Evolutionary conservation across 345 rosid species (phyloP).

Genomic region (Eucalyptus victrix): DNA sequence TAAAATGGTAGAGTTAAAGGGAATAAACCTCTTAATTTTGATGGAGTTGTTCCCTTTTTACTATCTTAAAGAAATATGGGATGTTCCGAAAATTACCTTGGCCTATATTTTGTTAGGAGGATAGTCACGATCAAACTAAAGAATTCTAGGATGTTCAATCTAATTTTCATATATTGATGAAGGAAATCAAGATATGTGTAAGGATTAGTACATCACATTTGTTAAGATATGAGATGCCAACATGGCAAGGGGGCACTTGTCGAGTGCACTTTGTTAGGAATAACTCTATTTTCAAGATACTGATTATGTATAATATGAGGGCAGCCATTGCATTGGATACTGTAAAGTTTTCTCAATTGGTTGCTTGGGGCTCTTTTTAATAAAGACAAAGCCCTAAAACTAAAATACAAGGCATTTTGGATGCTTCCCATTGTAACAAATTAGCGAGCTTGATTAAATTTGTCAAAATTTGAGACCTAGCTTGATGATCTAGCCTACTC

Average conservation of each 20-base stretch:
- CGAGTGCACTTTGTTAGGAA: background rate
- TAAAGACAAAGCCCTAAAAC: background rate
- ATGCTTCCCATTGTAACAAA: background rate
- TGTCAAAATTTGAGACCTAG: background rate
- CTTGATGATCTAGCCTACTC: background rate
- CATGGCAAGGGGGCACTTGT: background rate
- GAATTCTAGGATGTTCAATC: background rate
- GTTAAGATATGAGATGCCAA: background rate
- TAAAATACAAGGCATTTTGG: background rate
- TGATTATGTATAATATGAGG: background rate
- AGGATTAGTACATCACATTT: background rate
- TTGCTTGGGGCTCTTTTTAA: background rate
- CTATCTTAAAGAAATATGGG: background rate
- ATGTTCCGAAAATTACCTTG: background rate
- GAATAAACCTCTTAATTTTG: background rate
- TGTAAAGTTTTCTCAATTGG: background rate
- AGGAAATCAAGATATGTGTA: background rate
- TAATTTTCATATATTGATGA: background rate
- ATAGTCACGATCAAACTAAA: background rate
- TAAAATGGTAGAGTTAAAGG: background rate
- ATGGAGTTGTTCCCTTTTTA: background rate
- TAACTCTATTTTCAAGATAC: background rate
- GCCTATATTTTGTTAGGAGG: background rate
- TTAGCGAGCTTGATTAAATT: accelerated
- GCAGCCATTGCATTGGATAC: background rate